Conservation (phyloP, 164 flowering plant species). For the Dillenia turbinata region DNA sequence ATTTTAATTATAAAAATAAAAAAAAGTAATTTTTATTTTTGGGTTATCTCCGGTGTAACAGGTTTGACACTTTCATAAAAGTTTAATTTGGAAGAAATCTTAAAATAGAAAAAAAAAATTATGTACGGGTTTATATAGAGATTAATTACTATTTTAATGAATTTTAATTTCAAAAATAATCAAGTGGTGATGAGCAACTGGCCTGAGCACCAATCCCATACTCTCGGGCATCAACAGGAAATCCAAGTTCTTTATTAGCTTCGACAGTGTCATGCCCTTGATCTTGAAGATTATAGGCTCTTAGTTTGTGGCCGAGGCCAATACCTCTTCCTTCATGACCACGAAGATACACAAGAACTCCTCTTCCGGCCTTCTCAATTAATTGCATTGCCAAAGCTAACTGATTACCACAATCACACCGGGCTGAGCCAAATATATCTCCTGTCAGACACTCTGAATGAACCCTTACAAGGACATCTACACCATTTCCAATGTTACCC, state of each 20-base stretch:
- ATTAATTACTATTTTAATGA: too few relatives aligned
- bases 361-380: conserved; percentile 73
- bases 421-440: conserved; percentile 80
- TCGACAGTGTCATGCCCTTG: conserved; percentile 96
- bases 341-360: conserved; percentile 72
- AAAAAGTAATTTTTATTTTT: too few relatives aligned
- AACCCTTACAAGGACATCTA: too few relatives aligned
- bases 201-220: conserved; percentile 98
- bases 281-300: conserved; percentile 88
- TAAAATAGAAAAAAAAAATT: not conserved
- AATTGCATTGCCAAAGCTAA: conserved; percentile 79
- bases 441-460: conserved; percentile 91
- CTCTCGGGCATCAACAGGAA: conserved; percentile 83
- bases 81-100: not conserved
- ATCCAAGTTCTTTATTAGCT: conserved; percentile 85
- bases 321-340: conserved; percentile 97
- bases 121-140: not conserved
- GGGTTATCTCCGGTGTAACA: too few relatives aligned
- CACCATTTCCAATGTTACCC: too few relatives aligned
- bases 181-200: too few relatives aligned
- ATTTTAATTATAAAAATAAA: too few relatives aligned
- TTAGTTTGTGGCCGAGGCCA: conserved; percentile 86
- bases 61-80: too few relatives aligned
- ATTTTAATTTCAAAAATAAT: too few relatives aligned
- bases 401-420: conserved; percentile 92